These are phyloP conservation scores for Medicago lupulina DNA, from an alignment of 306 rosid species.

Conservation along the genomic window DNA sequence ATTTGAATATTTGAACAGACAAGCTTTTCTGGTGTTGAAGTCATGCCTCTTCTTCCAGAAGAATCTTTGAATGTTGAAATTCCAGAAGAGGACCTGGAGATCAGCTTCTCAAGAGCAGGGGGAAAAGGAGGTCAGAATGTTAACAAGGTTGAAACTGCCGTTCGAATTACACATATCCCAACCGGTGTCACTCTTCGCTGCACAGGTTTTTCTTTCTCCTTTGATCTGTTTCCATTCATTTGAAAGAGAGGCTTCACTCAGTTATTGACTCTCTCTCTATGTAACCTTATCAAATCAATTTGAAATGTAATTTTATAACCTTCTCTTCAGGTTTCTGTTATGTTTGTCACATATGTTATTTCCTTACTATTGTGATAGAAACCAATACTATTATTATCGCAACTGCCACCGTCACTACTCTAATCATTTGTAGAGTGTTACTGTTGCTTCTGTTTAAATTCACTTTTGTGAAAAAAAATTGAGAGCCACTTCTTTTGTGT, in stretches of 20 bases:
- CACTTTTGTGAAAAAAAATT: background rate
- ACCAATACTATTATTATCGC: background rate
- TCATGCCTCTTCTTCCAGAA: slow-evolving; percentile 96
- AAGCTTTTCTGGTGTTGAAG: slow-evolving; percentile 95
- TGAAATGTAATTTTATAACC: background rate
- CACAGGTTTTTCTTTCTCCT: slow-evolving; percentile 66
- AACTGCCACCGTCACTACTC: background rate
- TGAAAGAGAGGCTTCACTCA: background rate
- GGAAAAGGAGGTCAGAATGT: slow-evolving; percentile 99
- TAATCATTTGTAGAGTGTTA: background rate
- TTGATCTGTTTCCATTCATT: background rate
- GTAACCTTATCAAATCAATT: background rate
- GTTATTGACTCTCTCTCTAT: background rate
- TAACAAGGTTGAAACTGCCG: slow-evolving; percentile 97
- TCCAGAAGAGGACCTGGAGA: slow-evolving; percentile 95
- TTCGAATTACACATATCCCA: slow-evolving; percentile 96
- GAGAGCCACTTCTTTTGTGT: slow-evolving; percentile 11
- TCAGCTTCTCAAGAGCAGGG: slow-evolving; percentile 90
- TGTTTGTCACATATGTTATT: background rate
- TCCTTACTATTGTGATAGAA: background rate
- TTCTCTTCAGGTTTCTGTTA: background rate
- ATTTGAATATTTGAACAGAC: slow-evolving; percentile 60
- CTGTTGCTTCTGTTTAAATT: background rate
- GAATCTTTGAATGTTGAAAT: slow-evolving; percentile 83
- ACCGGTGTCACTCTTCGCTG: slow-evolving; percentile 94